phyloP scores from a whole-genome alignment of 768 basidiomycete genomes.

The Ephemerocybe angulata region DNA sequence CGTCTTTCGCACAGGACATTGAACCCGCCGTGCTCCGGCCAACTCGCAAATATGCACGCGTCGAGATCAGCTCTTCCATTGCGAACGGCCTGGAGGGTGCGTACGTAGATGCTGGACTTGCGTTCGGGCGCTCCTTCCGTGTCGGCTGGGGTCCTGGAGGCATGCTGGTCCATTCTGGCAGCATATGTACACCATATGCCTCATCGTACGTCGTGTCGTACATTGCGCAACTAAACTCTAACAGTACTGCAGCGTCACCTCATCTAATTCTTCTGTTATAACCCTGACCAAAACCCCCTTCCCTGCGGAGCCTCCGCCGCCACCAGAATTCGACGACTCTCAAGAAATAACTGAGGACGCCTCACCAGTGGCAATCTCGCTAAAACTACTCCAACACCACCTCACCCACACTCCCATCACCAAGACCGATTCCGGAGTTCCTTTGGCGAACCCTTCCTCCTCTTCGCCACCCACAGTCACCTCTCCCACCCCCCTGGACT shows the following conservation, averaged over 20 bases:
- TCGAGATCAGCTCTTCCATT: constrained; percentile 64
- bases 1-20: constrained; percentile 75
- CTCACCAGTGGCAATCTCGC: constrained; percentile 40
- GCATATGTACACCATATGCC: constrained; percentile 56
- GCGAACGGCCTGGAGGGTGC: constrained; percentile 62
- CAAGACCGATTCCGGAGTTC: constrained; percentile 64
- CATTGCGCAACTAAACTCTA: constrained; percentile 5
- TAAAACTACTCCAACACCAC: constrained; percentile 73
- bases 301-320: constrained; percentile 12
- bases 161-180: constrained; percentile 70
- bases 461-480: constrained; percentile 37
- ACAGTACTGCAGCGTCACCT: constrained; percentile 36
- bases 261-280: constrained; percentile 63
- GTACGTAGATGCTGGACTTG: constrained; percentile 77
- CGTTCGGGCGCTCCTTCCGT: constrained; percentile 83
- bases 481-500: constrained; percentile 55
- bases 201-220: constrained; percentile 43
- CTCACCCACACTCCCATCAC: constrained; percentile 68
- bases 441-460: constrained; percentile 62
- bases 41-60: constrained; percentile 76
- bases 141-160: constrained; percentile 89
- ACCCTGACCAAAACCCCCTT: constrained; percentile 39
- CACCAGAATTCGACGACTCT: background rate
- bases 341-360: constrained; percentile 6
- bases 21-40: constrained; percentile 67